Evolutionary conservation across 1,284 basidiomycete genomes (phyloP), one percentile per base, ranked within the genome.

Genomic region (Leccinum pachyderme): DNA sequence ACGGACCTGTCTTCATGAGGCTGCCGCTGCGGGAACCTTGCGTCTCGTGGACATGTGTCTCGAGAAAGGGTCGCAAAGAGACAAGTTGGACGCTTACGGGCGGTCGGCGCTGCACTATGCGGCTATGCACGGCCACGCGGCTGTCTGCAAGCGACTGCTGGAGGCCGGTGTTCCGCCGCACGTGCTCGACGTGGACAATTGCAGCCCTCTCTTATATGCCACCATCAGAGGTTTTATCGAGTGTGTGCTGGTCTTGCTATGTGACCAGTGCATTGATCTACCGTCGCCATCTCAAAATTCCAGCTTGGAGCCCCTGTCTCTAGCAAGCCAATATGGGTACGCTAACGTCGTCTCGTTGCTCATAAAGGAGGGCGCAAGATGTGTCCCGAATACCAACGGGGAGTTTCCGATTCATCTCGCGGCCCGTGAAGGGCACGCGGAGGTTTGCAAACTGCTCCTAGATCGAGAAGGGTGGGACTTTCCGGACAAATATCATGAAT

Each of bases 331-430:
- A 63, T 84, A 87, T 48, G 97, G 97, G 0, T 91, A 96, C 67
- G 79, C 90, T 44, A 87, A 93, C 43, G 91, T 98, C 27, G 93
- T 91, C 6, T 64, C 68, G 11, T 71, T 83, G 5, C 71, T 83
- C 4, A 76, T 99, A 7, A 80, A 95, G 15, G 75, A 87, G 61
- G 82, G 89, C 49, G 94, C 93, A 5, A 81, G 81, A 51, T 89
- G 91, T 59, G 67, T 90, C 25, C 82, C 94, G 4, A 98, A 98
- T 69, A 92, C 87, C 49, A 98, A 96, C 61, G 97, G 97, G 15
- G 89, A 98, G 67, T 96, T 91, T 68, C 95, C 97, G 0, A 92
- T 97, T 66, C 96, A 99, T 73, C 83, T 99, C n/a, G 97, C 97
- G 24, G 95, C 95, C n/a, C 86, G 92, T 55, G 91, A 95, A 66